phyloP scores from a whole-genome alignment of 192 early-diverging fungal genomes.

The Fimicolochytrium jonesii region DNA sequence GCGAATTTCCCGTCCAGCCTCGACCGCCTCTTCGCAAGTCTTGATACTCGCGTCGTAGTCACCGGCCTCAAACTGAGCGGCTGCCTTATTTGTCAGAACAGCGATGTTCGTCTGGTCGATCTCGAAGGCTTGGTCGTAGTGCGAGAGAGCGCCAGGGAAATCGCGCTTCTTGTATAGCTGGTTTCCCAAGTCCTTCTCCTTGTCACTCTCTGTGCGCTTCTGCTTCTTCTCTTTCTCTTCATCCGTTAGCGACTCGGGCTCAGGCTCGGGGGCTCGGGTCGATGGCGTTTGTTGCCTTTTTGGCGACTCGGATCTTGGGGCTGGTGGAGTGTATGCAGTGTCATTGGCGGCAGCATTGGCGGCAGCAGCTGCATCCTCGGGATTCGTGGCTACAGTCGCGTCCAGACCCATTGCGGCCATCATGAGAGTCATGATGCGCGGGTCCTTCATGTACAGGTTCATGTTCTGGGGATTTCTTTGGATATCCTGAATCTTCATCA shows the following conservation, averaged over 20 bases:
- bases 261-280: constrained; percentile 35
- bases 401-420: constrained; percentile 72
- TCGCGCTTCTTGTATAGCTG: constrained; percentile 86
- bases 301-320: background rate
- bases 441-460: constrained; percentile 69
- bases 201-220: constrained; percentile 55
- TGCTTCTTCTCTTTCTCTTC: constrained; percentile 65
- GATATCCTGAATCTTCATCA: constrained; percentile 68
- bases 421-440: constrained; percentile 74
- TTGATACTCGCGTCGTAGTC: constrained; percentile 91
- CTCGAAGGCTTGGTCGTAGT: constrained; percentile 89
- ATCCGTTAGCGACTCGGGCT: constrained; percentile 40
- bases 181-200: constrained; percentile 86
- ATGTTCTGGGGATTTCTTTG: constrained; percentile 69
- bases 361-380: constrained; percentile 31
- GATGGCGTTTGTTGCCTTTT: constrained; percentile 9
- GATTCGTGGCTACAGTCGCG: constrained; percentile 45
- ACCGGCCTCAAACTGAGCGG: constrained; percentile 92
- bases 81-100: constrained; percentile 94
- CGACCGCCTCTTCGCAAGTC: constrained; percentile 85
- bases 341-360: constrained; percentile 41
- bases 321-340: constrained; percentile 16
- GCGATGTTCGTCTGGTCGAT: constrained; percentile 87
- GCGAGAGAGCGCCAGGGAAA: constrained; percentile 82
- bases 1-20: constrained; percentile 82